A percentile compares a stretch with the other conserved stretches of the same genome.
phyloP scores from a whole-genome alignment of 1,139 yeast species.

The Hyphopichia pseudoburtonii region DNA sequence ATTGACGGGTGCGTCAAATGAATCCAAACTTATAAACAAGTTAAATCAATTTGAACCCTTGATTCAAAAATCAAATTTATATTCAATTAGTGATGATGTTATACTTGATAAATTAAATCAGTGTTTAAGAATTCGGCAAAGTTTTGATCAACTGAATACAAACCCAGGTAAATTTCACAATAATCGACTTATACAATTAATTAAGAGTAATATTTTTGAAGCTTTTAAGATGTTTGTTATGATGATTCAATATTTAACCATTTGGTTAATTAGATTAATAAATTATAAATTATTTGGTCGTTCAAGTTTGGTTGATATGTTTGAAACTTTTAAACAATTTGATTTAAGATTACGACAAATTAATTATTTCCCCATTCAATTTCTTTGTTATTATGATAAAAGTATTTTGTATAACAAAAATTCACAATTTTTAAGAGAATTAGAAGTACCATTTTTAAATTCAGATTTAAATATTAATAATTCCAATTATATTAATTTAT shows the following conservation, averaged over 20 bases:
- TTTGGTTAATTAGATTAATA: slow-evolving; percentile 15
- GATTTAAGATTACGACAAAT: slow-evolving; percentile 78
- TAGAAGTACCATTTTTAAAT: slow-evolving; percentile 39
- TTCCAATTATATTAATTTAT: slow-evolving; percentile 82
- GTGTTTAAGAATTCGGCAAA: slow-evolving; percentile 23
- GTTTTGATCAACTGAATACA: slow-evolving; percentile 8
- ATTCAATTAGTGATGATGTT: slow-evolving; percentile 25
- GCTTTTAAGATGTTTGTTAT: slow-evolving; percentile 5
- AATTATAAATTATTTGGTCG: slow-evolving; percentile 21
- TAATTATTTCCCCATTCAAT: slow-evolving; percentile 80
- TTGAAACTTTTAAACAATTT: slow-evolving; percentile 73
- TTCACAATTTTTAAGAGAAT: slow-evolving; percentile 20
- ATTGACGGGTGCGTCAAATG: background rate
- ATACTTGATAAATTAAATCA: slow-evolving; percentile 36
- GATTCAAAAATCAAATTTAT: slow-evolving; percentile 4
- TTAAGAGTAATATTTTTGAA: background rate
- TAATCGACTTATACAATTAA: background rate
- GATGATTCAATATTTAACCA: slow-evolving; percentile 21
- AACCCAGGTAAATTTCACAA: background rate
- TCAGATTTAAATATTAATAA: slow-evolving; percentile 43
- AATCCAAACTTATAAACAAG: background rate
- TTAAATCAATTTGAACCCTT: slow-evolving; percentile 1
- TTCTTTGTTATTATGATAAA: slow-evolving; percentile 50
- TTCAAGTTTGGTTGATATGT: slow-evolving; percentile 34
- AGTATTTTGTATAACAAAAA: slow-evolving; percentile 27